phyloP scores from a whole-genome alignment of 2,329 filamentous ascomycete genomes.

The Coniochaeta sp. region DNA sequence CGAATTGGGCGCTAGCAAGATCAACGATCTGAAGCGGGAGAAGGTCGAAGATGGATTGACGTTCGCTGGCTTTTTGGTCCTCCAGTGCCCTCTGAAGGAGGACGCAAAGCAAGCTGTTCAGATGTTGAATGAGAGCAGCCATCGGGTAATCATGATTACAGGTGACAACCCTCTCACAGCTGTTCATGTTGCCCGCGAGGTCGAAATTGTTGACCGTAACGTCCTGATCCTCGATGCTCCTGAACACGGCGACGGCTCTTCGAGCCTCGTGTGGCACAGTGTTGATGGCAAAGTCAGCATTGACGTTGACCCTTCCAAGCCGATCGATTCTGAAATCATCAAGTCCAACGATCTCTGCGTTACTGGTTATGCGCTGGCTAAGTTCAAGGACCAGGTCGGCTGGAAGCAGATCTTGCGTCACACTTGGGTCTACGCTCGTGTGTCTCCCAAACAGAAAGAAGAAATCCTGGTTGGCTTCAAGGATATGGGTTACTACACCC shows the following conservation, averaged over 20 bases:
- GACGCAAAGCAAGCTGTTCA: constrained; percentile 90
- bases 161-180: constrained; percentile 96
- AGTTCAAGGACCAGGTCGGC: constrained; percentile 74
- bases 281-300: constrained; percentile 86
- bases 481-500: constrained; percentile 92
- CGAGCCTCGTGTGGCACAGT: constrained; percentile 85
- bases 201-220: constrained; percentile 95
- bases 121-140: constrained; percentile 98
- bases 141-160: constrained; percentile 98
- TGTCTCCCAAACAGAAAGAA: constrained; percentile 98
- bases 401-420: constrained; percentile 75
- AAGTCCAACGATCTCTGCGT: constrained; percentile 86
- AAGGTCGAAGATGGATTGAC: constrained; percentile 76
- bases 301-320: constrained; percentile 73
- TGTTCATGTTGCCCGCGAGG: constrained; percentile 88
- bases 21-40: constrained; percentile 92
- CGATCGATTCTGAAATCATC: constrained; percentile 74
- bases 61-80: constrained; percentile 91
- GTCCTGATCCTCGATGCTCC: constrained; percentile 92
- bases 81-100: constrained; percentile 93
- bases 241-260: constrained; percentile 69
- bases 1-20: constrained; percentile 74
- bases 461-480: constrained; percentile 95
- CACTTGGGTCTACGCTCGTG: constrained; percentile 95
- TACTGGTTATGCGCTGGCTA: constrained; percentile 86